Evolutionary conservation across 768 basidiomycete species (phyloP).

Genomic region (Lactarius pseudohatsudake): DNA sequence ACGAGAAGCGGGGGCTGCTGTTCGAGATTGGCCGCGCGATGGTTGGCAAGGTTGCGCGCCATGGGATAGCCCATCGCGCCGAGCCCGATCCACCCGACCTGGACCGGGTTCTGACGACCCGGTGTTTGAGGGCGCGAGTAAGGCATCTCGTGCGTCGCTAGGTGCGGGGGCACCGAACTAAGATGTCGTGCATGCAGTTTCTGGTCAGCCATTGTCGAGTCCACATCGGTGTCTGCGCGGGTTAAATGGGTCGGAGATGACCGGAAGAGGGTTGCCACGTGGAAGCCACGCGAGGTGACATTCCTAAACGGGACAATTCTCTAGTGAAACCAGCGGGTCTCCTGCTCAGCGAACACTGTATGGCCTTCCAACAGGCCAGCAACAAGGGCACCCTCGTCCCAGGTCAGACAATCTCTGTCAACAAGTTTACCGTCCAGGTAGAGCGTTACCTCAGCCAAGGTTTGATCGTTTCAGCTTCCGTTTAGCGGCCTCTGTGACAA

Average conservation of each 20-base stretch:
- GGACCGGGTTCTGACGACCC: constrained; percentile 32
- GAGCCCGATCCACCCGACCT: constrained; percentile 51
- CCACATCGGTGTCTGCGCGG: not conserved
- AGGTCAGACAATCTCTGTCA: constrained; percentile 88
- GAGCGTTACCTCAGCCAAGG: constrained; percentile 97
- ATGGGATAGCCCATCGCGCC: constrained; percentile 75
- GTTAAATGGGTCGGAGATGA: no score
- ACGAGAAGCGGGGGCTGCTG: constrained; percentile 57
- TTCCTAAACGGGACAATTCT: constrained; percentile 19
- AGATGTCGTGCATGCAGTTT: constrained; percentile 8
- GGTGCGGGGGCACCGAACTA: constrained; percentile 20
- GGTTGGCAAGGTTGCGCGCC: constrained; percentile 74
- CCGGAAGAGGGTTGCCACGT: constrained; percentile 9
- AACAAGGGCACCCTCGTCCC: constrained; percentile 71
- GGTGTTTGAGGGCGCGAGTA: constrained; percentile 66
- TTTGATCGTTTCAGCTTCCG: constrained; percentile 36
- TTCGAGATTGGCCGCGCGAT: constrained; percentile 40
- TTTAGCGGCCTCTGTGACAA: constrained; percentile 16
- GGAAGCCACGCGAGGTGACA: not conserved
- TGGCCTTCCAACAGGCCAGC: constrained; percentile 52
- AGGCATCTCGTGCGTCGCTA: constrained; percentile 35
- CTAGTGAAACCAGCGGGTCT: not conserved
- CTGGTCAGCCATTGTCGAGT: constrained; percentile 19
- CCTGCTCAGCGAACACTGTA: constrained; percentile 30
- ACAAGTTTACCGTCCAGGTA: constrained; percentile 86